Base-by-base conservation (phyloP, 1,284 basidiomycete genomes). In the Neolentinus lepideus region DNA sequence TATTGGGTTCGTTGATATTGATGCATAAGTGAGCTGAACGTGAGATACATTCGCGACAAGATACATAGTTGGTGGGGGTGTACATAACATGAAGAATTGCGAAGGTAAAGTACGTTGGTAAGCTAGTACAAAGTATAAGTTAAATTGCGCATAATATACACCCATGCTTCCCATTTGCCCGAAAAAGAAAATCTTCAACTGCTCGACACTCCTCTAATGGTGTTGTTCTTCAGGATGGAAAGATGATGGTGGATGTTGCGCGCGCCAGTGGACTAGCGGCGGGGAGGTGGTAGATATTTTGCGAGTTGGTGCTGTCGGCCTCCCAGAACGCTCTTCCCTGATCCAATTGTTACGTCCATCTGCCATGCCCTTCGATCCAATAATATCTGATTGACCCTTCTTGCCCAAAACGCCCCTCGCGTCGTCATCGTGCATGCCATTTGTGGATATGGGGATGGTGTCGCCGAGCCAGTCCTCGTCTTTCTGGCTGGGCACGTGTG, bases 401-500 rank as follows among this genome's bases (percentile, higher is more conserved):
- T n/a, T 43, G 6, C 8, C 16, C 3, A 43, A 4, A n/a, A n/a
- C 38, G 38, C 38, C 38, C 38, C 38, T 43, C 16, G 38, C 38
- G n/a, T 43, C 16, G 38, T 1, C 38, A 6, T n/a, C 38, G 6
- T 1, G 45, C 24, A 26, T 24, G 26, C 8, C 31, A 38, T 25
- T 12, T 33, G 25, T 1, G 45, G 63, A 36, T 12, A 78, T 33
- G 14, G 83, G 82, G 0, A 84, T 70, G 57, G 80, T 83, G 69
- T 85, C 83, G 63, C 77, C 72, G 53, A 85, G 70, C 83, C 83
- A 85, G 56, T 72, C 69, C 59, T 85, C 77, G 59, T 83, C 78
- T 58, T 71, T 72, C 50, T 75, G 69, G 53, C 71, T 76, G 14
- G 80, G 80, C 12, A 64, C 27, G n/a, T 43, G 38, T 16, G 38